Evolutionary conservation across 1,284 basidiomycete species (phyloP), one percentile per base, ranked within the genome.

Genomic region (Somion occarium): DNA sequence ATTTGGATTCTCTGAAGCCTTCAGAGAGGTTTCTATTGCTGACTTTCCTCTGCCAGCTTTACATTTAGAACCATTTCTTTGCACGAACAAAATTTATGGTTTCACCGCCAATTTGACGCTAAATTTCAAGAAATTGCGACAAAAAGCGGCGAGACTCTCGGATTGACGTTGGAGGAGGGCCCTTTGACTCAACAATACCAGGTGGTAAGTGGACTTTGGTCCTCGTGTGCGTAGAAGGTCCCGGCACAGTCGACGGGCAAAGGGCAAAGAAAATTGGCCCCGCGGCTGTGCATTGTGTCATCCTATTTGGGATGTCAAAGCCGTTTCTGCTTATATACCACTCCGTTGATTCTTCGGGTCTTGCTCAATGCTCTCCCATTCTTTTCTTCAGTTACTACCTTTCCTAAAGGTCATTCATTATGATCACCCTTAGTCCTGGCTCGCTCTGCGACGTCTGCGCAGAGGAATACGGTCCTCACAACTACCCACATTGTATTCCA

Each of bases 371-470:
- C 60, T 59, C 59, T 47, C 56, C 61, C 61, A 52, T 61, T 52
- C 56, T 56, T 58, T 53, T 60, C 59, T 58, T 55, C 64, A 64
- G 64, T 55, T 62, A 51, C 54, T 51, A 57, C 59, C 34, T 58
- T 57, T 52, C 57, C 57, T 48, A 58, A 55, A 58, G 61, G 60
- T 61, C 57, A 56, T 56, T 65, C 56, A 48, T 59, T 59, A 89
- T 89, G 87, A 78, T 88, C 71, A 83, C 85, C 65, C 83, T 89
- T 66, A 78, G 73, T 73, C 78, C 83, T 67, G 83, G 83, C 72
- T 88, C 84, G 66, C 77, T 82, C 68, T 89, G 86, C 82, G 86
- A 89, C 75, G 86, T 89, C 63, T 89, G 86, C 74, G 86, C 86
- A 65, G 85, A 88, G 70, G 87, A 89, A 74, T 89, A 79, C 68